These are phyloP conservation scores for Pythium dissimile DNA, from an alignment of 352 stramenopile species.

Conservation along the genomic window DNA sequence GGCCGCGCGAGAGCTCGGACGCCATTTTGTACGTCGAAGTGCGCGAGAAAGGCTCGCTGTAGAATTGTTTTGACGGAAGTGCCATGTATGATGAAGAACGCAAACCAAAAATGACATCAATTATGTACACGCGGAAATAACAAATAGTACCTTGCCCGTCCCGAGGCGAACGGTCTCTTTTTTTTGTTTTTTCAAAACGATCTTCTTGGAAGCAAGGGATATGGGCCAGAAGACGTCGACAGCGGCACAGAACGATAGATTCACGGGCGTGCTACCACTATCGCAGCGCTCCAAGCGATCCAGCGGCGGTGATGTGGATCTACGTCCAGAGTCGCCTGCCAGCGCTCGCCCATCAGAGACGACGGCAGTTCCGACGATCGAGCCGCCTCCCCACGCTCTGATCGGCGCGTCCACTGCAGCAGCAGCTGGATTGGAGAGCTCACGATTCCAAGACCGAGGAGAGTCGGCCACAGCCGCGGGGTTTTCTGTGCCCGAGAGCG, in stretches of 20 bases:
- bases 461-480: too few species aligned
- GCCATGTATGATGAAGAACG: not conserved
- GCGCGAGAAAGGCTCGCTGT: constrained; percentile 19
- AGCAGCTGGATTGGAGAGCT: too few species aligned
- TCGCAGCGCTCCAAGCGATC: not conserved
- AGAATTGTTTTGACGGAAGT: not conserved
- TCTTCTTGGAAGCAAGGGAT: too few species aligned
- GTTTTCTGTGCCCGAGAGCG: constrained; percentile 53
- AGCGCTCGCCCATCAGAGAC: not conserved
- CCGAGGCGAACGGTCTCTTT: too few species aligned
- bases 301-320: too few species aligned
- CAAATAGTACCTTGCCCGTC: too few species aligned
- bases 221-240: constrained; percentile 27
- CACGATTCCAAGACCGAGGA: not conserved
- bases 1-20: constrained; percentile 23
- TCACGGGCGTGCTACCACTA: constrained; percentile 29
- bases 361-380: constrained; percentile 1
- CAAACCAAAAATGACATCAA: not conserved
- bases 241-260: constrained; percentile 11
- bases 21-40: constrained; percentile 27
- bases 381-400: constrained; percentile 9
- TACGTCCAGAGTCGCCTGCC: not conserved
- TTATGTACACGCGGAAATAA: too few species aligned
- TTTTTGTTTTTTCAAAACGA: too few species aligned
- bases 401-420: not conserved